Conservation (phyloP, 2,329 filamentous ascomycete genomes). For the Laburnicola sp. region DNA sequence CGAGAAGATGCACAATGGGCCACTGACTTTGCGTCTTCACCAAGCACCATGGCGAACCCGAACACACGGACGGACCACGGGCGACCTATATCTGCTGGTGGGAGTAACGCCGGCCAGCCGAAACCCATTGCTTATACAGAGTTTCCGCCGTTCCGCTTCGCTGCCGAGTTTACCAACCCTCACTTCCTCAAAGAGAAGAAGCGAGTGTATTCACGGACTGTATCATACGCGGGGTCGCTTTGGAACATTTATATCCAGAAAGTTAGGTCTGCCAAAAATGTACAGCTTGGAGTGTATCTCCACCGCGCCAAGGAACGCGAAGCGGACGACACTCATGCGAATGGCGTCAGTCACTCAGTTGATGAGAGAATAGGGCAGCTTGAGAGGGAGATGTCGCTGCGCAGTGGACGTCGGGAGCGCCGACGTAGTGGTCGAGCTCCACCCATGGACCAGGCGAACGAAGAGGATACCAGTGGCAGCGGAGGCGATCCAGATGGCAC, state of each 20-base stretch:
- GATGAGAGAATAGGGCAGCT: conserved; percentile 59
- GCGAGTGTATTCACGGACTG: conserved; percentile 60
- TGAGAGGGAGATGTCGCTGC: conserved; percentile 57
- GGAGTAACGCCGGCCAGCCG: conserved; percentile 41
- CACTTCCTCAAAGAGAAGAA: conserved; percentile 62
- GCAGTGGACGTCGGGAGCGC: conserved; percentile 42
- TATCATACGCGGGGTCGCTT: conserved; percentile 61
- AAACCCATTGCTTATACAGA: conserved; percentile 55
- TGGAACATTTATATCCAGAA: conserved; percentile 68
- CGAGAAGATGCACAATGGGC: conserved; percentile 61
- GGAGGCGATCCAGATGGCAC: conserved; percentile 50
- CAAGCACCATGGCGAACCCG: conserved; percentile 44
- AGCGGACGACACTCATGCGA: conserved; percentile 49
- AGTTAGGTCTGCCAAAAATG: conserved; percentile 57
- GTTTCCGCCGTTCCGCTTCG: conserved; percentile 62
- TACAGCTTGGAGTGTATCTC: conserved; percentile 62
- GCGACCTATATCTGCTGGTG: conserved; percentile 42
- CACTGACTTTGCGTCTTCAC: conserved; percentile 57
- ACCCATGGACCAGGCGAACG: conserved; percentile 27
- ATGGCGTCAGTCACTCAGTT: conserved; percentile 49
- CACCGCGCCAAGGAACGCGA: conserved; percentile 62
- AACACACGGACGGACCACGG: conserved; percentile 35
- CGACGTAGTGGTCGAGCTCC: conserved; percentile 31
- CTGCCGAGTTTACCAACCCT: conserved; percentile 61
- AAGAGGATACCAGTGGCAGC: conserved; percentile 52